Conservation (phyloP, 306 rosid species). For the Citrullus mucosospermus region DNA sequence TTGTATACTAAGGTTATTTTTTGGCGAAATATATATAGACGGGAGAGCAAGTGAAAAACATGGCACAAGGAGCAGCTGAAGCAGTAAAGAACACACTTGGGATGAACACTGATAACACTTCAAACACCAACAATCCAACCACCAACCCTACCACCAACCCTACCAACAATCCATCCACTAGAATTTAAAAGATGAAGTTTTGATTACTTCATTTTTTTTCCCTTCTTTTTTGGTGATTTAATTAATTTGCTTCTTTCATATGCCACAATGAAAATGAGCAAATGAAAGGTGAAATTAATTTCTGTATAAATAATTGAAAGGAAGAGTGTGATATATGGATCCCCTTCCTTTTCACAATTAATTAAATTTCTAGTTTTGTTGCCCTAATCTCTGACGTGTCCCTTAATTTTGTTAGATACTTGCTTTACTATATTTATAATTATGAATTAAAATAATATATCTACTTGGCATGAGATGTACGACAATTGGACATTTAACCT, state of each 20-base stretch:
- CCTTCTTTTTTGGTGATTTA: not conserved
- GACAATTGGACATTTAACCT: too few species aligned
- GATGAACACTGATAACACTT: conserved; percentile 11
- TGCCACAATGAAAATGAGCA: not conserved
- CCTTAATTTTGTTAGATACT: not conserved
- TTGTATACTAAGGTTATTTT: too few species aligned
- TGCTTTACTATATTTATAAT: too few species aligned
- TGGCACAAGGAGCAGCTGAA: conserved; percentile 42
- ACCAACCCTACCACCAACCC: not conserved
- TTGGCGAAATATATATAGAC: conserved; percentile 7
- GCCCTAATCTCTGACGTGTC: not conserved
- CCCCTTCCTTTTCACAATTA: not conserved
- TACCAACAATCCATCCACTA: not conserved
- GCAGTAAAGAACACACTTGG: conserved; percentile 51
- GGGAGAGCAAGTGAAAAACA: conserved; percentile 39
- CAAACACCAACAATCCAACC: not conserved
- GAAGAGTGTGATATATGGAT: not conserved
- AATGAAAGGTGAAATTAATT: not conserved
- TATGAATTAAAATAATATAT: too few species aligned
- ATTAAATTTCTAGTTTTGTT: not conserved
- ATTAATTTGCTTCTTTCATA: not conserved
- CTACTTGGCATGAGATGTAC: too few species aligned
- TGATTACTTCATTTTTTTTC: not conserved
- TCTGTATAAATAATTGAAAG: not conserved
- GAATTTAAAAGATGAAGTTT: not conserved